Percentiles rank a stretch among this genome's conserved stretches.
Evolutionary conservation across 1,284 basidiomycete genomes (phyloP).

Genomic region (Tetrapyrgos nigripes): DNA sequence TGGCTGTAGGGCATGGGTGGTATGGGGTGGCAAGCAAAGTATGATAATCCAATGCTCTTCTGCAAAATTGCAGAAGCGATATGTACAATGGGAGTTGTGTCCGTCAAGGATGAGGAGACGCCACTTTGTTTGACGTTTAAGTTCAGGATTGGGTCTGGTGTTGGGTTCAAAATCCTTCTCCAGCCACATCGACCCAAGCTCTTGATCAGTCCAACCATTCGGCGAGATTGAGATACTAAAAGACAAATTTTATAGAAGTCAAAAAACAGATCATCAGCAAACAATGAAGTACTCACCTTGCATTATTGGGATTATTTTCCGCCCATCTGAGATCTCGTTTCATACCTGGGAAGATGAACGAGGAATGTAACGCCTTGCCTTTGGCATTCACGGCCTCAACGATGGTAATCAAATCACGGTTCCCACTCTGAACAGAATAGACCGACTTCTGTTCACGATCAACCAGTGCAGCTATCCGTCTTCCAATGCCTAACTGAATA

Average conservation of each 20-base stretch:
- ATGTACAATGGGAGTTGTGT: constrained; percentile 23
- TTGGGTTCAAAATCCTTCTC: no score
- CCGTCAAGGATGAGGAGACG: constrained; percentile 28
- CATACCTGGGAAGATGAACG: constrained; percentile 34
- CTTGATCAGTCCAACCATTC: constrained; percentile 44
- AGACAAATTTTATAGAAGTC: no score
- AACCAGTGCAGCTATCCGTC: constrained; percentile 25
- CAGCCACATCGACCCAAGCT: constrained; percentile 31
- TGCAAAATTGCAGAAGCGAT: constrained; percentile 26
- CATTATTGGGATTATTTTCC: constrained; percentile 26
- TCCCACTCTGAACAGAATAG: constrained; percentile 34
- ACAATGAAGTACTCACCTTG: constrained; percentile 24
- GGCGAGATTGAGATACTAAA: constrained; percentile 22
- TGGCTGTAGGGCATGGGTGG: constrained; percentile 39
- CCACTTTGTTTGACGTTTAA: constrained; percentile 16
- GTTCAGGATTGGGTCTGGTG: constrained; percentile 30
- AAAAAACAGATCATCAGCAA: not conserved
- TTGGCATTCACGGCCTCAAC: constrained; percentile 44
- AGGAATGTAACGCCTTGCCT: constrained; percentile 31
- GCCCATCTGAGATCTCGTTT: no score
- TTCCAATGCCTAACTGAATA: constrained; percentile 13
- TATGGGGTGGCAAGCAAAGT: constrained; percentile 39
- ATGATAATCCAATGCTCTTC: constrained; percentile 31
- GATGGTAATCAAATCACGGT: constrained; percentile 44
- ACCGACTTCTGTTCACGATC: constrained; percentile 31